phyloP scores from a whole-genome alignment of 306 rosid genomes.

The Bauhinia variegata region DNA sequence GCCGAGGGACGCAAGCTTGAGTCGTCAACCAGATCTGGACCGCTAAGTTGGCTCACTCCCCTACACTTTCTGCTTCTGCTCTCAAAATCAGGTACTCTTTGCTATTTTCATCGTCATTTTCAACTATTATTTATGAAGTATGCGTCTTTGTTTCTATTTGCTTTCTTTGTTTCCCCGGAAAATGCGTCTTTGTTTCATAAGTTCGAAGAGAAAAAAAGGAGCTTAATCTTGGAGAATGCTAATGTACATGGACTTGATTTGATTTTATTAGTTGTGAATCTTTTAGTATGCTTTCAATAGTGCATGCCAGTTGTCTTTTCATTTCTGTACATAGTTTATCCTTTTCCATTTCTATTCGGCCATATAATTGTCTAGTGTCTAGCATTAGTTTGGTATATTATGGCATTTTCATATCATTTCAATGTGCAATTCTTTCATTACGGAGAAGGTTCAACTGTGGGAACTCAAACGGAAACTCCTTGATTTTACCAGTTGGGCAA shows the following conservation, averaged over 20 bases:
- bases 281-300: too few species aligned
- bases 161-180: too few species aligned
- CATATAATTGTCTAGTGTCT: too few species aligned
- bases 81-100: conserved; percentile 45
- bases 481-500: neutral
- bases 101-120: neutral
- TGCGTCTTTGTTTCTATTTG: too few species aligned
- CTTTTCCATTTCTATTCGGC: too few species aligned
- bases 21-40: conserved; percentile 68
- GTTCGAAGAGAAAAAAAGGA: neutral
- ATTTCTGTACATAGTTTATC: too few species aligned
- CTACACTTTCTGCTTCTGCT: conserved; percentile 36
- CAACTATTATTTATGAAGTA: too few species aligned
- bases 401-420: too few species aligned
- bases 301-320: too few species aligned
- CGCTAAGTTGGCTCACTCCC: conserved; percentile 31
- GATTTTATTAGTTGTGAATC: neutral
- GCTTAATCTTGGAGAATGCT: neutral
- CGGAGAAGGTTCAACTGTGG: too few species aligned
- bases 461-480: neutral
- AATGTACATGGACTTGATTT: neutral
- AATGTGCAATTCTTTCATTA: too few species aligned
- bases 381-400: too few species aligned
- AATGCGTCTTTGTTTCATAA: neutral
- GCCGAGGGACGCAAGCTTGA: conserved; percentile 70